Evolutionary conservation across 768 basidiomycete species (phyloP).

Genomic region (Boletus tomentosulus): DNA sequence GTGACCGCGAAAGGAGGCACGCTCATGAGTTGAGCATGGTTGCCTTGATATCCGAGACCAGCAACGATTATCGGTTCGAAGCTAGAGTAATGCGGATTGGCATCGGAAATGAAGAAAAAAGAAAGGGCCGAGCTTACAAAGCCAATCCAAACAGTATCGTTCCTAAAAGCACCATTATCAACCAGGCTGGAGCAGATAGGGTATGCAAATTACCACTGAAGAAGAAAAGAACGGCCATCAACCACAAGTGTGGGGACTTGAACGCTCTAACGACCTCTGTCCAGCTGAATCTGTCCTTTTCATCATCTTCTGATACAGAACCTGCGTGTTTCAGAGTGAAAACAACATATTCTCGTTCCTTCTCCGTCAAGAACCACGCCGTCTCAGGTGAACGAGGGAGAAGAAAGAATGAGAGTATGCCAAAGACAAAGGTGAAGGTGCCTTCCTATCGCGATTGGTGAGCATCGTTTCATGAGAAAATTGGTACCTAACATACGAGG

Average conservation of each 20-base stretch:
- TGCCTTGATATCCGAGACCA: slow-evolving; percentile 50
- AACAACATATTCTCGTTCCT: slow-evolving; percentile 48
- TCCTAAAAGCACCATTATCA: slow-evolving; percentile 11
- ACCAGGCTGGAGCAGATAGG: background rate
- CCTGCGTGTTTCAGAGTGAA: slow-evolving; percentile 19
- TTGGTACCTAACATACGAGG: slow-evolving; percentile 28
- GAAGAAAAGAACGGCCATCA: slow-evolving; percentile 50
- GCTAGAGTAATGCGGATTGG: slow-evolving; percentile 38
- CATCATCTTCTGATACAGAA: slow-evolving; percentile 38
- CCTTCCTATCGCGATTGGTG: slow-evolving; percentile 41
- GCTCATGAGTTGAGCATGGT: slow-evolving; percentile 56
- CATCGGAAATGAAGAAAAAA: slow-evolving; percentile 19
- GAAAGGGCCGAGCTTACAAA: slow-evolving; percentile 18
- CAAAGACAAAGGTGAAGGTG: slow-evolving; percentile 57
- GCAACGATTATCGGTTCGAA: slow-evolving; percentile 68
- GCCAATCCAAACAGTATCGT: slow-evolving; percentile 13
- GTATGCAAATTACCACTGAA: slow-evolving; percentile 41
- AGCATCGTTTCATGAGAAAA: background rate
- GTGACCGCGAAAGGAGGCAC: slow-evolving; percentile 50
- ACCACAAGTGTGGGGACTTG: slow-evolving; percentile 50
- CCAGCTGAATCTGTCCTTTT: slow-evolving; percentile 52
- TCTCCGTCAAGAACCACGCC: slow-evolving; percentile 46
- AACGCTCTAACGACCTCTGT: slow-evolving; percentile 46
- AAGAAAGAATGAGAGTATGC: slow-evolving; percentile 45
- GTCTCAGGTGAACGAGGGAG: slow-evolving; percentile 42